Conservation (phyloP, 805 yeast species). For the Starmerella ratchasimensis region DNA sequence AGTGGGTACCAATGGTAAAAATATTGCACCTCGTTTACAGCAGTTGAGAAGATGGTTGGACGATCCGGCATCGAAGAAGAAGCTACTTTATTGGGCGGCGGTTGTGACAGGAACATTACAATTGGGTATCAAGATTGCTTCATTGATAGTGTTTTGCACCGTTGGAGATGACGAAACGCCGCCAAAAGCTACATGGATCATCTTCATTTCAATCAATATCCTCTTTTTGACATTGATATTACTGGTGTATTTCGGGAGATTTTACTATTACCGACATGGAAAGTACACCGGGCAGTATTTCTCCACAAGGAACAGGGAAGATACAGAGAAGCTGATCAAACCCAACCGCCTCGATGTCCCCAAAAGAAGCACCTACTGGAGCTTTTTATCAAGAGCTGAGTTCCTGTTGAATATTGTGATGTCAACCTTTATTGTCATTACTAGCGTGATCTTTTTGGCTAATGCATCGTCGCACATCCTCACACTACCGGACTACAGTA, state of each 20-base stretch:
- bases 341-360: neutral
- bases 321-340: conserved; percentile 2
- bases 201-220: conserved; percentile 12
- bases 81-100: conserved; percentile 9
- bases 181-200: conserved; percentile 11
- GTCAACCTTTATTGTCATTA: conserved; percentile 10
- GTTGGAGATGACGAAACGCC: conserved; percentile 6
- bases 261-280: neutral
- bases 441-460: conserved; percentile 15
- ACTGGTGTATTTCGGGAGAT: neutral
- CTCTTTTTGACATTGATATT: conserved; percentile 6
- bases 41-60: conserved; percentile 5
- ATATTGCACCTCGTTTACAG: conserved; percentile 10
- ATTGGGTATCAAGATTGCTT: conserved; percentile 12
- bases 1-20: neutral
- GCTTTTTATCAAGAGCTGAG: conserved; percentile 7
- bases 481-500: conserved; percentile 6
- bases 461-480: conserved; percentile 15
- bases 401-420: conserved; percentile 8
- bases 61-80: conserved; percentile 8
- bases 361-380: neutral
- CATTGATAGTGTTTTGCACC: conserved; percentile 11
- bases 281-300: neutral
- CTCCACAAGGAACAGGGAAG: neutral
- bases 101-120: conserved; percentile 10